phyloP scores from a whole-genome alignment of 75 land plant species.

The Pseudotsuga menziesii region DNA sequence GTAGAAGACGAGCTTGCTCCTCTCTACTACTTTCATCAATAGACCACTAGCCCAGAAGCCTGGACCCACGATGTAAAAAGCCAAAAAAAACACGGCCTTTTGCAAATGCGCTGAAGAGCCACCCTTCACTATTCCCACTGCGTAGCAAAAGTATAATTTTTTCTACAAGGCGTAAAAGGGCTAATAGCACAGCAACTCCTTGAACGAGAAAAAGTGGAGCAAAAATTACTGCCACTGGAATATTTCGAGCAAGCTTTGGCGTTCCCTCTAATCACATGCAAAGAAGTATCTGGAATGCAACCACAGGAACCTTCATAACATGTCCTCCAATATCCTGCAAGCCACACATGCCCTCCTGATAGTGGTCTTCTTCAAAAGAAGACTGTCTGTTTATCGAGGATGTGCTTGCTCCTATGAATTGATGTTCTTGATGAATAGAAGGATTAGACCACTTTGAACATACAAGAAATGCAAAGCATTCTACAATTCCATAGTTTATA shows the following conservation, averaged over 20 bases:
- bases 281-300: slow-evolving; percentile 69
- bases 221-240: slow-evolving; percentile 48
- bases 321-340: slow-evolving; percentile 88
- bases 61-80: no score
- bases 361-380: slow-evolving; percentile 49
- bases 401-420: slow-evolving; percentile 22
- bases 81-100: no score
- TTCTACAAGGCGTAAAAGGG: no score
- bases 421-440: slow-evolving; percentile 54
- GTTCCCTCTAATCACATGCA: no score
- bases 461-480: slow-evolving; percentile 89
- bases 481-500: slow-evolving; percentile 64
- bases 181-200: slow-evolving; percentile 65
- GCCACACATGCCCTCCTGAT: slow-evolving; percentile 62
- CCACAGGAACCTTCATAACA: slow-evolving; percentile 55
- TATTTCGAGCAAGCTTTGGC: slow-evolving; percentile 45
- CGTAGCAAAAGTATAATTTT: no score
- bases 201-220: no score
- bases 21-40: no score
- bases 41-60: no score
- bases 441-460: slow-evolving; percentile 98
- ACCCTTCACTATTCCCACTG: no score
- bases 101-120: no score
- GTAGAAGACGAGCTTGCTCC: no score
- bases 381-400: slow-evolving; percentile 25